Conservation (phyloP, 116 monocot species). For the Thalassia testudinum region DNA sequence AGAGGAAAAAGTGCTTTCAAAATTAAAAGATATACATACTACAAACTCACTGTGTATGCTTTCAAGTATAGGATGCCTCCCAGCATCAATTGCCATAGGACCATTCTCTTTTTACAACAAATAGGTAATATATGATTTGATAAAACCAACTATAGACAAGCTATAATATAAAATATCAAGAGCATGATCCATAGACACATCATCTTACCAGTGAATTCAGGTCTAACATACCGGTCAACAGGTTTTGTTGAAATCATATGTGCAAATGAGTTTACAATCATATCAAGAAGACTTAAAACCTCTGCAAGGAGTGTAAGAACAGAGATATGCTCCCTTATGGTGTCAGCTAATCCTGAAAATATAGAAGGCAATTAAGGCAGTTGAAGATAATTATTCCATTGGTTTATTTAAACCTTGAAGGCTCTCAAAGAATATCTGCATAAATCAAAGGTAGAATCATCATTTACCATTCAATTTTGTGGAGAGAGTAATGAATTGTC, state of each 20-base stretch:
- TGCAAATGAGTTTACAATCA: constrained; percentile 99
- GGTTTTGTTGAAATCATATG: constrained; percentile 83
- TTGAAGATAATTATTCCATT: neutral
- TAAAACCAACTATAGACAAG: neutral
- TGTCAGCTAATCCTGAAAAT: constrained; percentile 58
- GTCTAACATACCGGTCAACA: constrained; percentile 74
- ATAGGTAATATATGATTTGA: neutral
- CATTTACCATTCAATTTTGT: too few species aligned
- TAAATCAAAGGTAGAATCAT: too few species aligned
- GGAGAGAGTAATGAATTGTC: too few species aligned
- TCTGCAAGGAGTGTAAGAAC: constrained; percentile 82
- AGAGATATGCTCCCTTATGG: constrained; percentile 70
- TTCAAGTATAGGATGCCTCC: constrained; percentile 91
- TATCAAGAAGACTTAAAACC: constrained; percentile 80
- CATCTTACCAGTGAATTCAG: constrained; percentile 81
- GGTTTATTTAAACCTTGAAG: too few species aligned
- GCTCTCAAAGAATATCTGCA: too few species aligned
- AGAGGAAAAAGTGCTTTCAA: constrained; percentile 1
- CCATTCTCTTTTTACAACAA: constrained; percentile 26
- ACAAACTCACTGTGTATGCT: constrained; percentile 67
- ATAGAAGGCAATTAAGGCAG: neutral
- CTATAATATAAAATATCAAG: neutral
- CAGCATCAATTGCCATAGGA: constrained; percentile 96
- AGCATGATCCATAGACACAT: neutral
- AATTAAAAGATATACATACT: constrained; percentile 29